Conservation (phyloP, 768 basidiomycete genomes). For the Obba rivulosa region DNA sequence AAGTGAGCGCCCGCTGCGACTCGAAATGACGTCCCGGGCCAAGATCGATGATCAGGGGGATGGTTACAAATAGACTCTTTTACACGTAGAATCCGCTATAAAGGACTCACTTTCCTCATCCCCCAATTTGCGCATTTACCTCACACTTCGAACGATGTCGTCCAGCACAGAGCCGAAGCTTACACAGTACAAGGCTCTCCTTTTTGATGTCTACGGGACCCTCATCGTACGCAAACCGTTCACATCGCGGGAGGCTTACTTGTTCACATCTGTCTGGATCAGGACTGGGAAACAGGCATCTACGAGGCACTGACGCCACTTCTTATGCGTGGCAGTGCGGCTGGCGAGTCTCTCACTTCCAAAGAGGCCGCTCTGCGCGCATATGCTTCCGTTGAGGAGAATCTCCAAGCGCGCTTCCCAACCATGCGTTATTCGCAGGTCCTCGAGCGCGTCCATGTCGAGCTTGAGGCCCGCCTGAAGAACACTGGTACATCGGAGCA, state of each 20-base stretch:
- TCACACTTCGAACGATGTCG: too few species aligned
- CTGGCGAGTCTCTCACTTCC: conserved; percentile 34
- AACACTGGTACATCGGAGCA: conserved; percentile 30
- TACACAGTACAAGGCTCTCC: conserved; percentile 38
- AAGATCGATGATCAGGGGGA: too few species aligned
- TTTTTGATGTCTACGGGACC: conserved; percentile 78
- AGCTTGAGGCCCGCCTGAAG: conserved; percentile 28
- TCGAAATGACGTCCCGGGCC: too few species aligned
- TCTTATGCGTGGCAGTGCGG: conserved; percentile 23
- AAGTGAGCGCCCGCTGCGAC: too few species aligned
- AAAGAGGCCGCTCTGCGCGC: conserved; percentile 47
- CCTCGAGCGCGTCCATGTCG: conserved; percentile 36
- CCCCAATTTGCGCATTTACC: too few species aligned
- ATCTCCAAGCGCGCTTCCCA: conserved; percentile 54
- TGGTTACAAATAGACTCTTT: too few species aligned
- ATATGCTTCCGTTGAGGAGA: conserved; percentile 47
- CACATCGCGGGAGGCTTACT: neutral
- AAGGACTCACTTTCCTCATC: too few species aligned
- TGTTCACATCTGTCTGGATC: neutral
- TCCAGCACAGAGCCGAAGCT: conserved; percentile 2
- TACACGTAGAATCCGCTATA: too few species aligned
- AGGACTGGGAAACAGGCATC: conserved; percentile 76
- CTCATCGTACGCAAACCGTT: conserved; percentile 39
- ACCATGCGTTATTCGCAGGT: conserved; percentile 56
- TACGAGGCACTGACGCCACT: conserved; percentile 49